These are phyloP conservation scores for Rhizopogon rudus DNA, from an alignment of 768 basidiomycete species.

Conservation along the genomic window DNA sequence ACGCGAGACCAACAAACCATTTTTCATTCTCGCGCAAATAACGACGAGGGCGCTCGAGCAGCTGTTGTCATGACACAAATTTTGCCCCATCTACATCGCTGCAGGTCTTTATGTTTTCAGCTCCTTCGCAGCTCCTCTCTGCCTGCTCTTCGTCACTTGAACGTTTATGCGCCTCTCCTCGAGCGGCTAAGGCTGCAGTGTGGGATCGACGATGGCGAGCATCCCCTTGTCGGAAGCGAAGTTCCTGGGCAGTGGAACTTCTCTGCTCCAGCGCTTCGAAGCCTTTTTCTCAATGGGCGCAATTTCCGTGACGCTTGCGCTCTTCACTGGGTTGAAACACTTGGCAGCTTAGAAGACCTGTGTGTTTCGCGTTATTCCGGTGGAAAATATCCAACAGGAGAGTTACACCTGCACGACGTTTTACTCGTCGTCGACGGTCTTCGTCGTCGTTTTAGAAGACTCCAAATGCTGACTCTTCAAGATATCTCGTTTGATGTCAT, in stretches of 20 bases:
- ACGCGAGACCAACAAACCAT: not conserved
- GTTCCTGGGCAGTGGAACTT: constrained; percentile 1
- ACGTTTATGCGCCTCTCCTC: not conserved
- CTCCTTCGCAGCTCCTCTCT: constrained; percentile 5
- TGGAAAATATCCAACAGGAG: not conserved
- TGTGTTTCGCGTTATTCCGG: not conserved
- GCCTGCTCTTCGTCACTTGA: constrained; percentile 2
- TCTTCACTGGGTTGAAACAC: not conserved
- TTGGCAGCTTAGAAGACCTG: not conserved
- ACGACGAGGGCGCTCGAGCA: not conserved
- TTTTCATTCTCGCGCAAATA: not conserved
- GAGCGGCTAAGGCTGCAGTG: constrained; percentile 3
- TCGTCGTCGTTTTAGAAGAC: not conserved
- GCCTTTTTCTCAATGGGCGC: constrained; percentile 3
- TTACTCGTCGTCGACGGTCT: not conserved
- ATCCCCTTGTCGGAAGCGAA: not conserved
- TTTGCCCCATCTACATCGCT: constrained; percentile 2
- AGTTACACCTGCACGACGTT: not conserved
- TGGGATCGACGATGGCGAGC: constrained; percentile 3
- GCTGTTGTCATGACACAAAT: not conserved
- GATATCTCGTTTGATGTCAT: not conserved
- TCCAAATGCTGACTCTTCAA: not conserved
- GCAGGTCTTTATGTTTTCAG: constrained; percentile 1
- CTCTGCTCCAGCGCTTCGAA: not conserved
- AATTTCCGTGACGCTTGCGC: constrained; percentile 3